phyloP scores from a whole-genome alignment of 2,329 filamentous ascomycete species.

The Karstenula rhodostoma region DNA sequence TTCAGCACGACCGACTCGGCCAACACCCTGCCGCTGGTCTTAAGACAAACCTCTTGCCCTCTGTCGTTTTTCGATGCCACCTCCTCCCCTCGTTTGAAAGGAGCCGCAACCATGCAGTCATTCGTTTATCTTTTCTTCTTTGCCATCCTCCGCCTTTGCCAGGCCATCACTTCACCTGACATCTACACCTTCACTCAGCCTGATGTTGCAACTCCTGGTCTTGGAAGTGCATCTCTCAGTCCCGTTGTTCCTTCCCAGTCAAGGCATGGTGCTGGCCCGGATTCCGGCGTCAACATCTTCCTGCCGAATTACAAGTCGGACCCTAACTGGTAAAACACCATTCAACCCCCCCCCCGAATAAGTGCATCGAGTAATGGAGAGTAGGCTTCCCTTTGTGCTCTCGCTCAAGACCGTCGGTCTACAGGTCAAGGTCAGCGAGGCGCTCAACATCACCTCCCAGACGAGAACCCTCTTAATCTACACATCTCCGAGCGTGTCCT shows the following conservation, averaged over 20 bases:
- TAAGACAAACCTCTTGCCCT: background rate
- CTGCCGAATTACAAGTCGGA: conserved; percentile 11
- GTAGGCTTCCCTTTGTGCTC: conserved; percentile 14
- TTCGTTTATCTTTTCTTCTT: conserved; percentile 12
- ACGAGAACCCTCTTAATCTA: conserved; percentile 12
- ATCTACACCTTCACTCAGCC: conserved; percentile 16
- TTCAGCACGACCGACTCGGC: background rate
- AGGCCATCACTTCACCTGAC: conserved; percentile 10
- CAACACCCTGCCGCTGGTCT: background rate
- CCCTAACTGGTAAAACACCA: conserved; percentile 11
- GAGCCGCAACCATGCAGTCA: conserved; percentile 13
- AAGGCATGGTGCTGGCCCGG: conserved; percentile 13
- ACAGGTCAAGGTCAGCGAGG: conserved; percentile 13
- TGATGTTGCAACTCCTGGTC: conserved; percentile 3
- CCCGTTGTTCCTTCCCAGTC: conserved; percentile 12
- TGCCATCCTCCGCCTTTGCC: conserved; percentile 8
- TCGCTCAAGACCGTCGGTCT: conserved; percentile 16
- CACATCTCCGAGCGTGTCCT: conserved; percentile 10
- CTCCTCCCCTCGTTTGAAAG: conserved; percentile 5
- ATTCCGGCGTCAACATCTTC: conserved; percentile 13
- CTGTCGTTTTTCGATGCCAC: background rate
- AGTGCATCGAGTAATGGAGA: background rate
- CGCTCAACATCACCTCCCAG: conserved; percentile 13
- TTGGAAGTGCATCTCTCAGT: conserved; percentile 5
- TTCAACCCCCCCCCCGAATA: background rate